phyloP scores from a whole-genome alignment of 306 rosid genomes.

The apple (Malus domestica) region DNA sequence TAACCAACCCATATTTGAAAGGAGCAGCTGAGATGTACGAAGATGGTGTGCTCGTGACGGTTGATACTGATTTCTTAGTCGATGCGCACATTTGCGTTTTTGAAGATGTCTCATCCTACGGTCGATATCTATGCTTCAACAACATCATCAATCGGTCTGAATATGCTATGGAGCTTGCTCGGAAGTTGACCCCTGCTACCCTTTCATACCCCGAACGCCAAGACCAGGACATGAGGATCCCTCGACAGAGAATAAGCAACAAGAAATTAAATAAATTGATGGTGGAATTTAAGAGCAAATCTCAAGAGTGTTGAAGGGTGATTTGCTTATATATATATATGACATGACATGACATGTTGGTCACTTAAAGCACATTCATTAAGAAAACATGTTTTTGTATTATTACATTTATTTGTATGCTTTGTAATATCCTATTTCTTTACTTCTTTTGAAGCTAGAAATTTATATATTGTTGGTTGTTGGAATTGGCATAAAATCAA shows the following conservation, averaged over 20 bases:
- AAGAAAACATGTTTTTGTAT: background rate
- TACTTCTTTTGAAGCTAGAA: no score
- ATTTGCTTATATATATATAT: background rate
- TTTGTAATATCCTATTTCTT: background rate
- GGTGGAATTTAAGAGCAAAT: conserved; percentile 45
- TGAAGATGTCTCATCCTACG: conserved; percentile 70
- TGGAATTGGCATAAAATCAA: no score
- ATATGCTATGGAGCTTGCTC: conserved; percentile 62
- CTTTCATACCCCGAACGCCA: conserved; percentile 37
- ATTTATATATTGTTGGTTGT: background rate
- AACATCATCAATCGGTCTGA: conserved; percentile 44
- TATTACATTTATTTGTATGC: background rate
- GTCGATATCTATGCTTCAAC: conserved; percentile 86
- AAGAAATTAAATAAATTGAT: conserved; percentile 76
- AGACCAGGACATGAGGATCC: conserved; percentile 35
- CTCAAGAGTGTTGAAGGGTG: conserved; percentile 9
- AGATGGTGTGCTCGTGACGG: conserved; percentile 73
- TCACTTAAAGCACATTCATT: background rate
- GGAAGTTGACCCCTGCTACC: conserved; percentile 40
- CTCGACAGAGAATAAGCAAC: conserved; percentile 70
- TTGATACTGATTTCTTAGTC: conserved; percentile 50
- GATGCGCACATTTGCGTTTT: conserved; percentile 63
- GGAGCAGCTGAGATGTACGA: conserved; percentile 99
- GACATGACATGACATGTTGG: background rate
- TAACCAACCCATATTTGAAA: conserved; percentile 52